Evolutionary conservation across 805 yeast species (phyloP).

Genomic region (Cyberlindnera bimundalis): DNA sequence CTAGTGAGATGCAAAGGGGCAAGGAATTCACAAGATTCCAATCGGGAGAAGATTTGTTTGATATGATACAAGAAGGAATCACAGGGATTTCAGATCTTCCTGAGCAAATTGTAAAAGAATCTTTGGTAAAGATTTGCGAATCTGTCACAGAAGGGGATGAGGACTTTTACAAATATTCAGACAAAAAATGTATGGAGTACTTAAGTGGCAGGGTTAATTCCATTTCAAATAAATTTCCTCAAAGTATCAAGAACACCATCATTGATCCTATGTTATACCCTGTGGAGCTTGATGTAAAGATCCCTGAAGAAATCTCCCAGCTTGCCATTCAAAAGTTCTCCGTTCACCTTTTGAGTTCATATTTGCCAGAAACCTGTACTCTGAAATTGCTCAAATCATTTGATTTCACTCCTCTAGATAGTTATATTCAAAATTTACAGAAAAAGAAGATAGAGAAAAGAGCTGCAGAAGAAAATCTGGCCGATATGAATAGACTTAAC

Average conservation of each 20-base stretch:
- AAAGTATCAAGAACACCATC: constrained; percentile 27
- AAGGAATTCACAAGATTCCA: constrained; percentile 31
- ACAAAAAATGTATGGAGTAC: constrained; percentile 35
- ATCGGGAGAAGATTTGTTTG: constrained; percentile 43
- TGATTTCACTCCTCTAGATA: constrained; percentile 31
- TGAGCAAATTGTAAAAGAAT: constrained; percentile 6
- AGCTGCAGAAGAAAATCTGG: constrained; percentile 31
- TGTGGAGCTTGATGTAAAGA: constrained; percentile 27
- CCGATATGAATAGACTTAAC: constrained; percentile 26
- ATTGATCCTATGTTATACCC: constrained; percentile 29
- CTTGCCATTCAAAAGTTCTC: constrained; percentile 39
- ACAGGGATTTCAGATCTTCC: constrained; percentile 17
- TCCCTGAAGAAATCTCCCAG: constrained; percentile 35
- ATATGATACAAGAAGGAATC: constrained; percentile 28
- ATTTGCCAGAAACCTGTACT: constrained; percentile 30
- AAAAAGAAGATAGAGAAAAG: constrained; percentile 26
- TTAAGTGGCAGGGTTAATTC: constrained; percentile 37
- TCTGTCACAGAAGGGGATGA: constrained; percentile 42
- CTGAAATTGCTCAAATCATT: constrained; percentile 28
- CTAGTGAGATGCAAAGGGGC: constrained; percentile 23
- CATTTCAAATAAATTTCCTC: constrained; percentile 38
- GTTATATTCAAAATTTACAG: constrained; percentile 23
- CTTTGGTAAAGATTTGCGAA: constrained; percentile 37
- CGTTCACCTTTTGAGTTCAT: constrained; percentile 46
- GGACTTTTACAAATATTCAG: constrained; percentile 42